Evolutionary conservation across 2,329 filamentous ascomycete species (phyloP).

Genomic region (Phyllosticta citribraziliensis): DNA sequence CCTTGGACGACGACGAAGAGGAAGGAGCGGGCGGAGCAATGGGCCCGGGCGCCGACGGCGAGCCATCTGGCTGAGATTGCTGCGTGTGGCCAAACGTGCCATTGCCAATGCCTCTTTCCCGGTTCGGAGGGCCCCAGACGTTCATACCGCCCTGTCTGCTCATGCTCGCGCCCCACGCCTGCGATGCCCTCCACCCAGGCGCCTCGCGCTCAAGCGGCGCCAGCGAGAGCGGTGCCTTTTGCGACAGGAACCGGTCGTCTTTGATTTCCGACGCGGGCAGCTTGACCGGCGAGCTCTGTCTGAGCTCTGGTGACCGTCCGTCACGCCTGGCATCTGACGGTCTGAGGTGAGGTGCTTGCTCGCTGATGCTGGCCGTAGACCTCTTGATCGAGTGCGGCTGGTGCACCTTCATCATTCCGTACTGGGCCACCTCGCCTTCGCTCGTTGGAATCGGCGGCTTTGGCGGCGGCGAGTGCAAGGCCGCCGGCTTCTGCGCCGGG

Average conservation of each 20-base stretch:
- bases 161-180: constrained; percentile 1
- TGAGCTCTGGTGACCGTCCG: constrained; percentile 3
- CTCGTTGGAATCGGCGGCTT: constrained; percentile 50
- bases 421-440: constrained; percentile 48
- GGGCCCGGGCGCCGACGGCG: constrained; percentile 21
- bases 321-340: constrained; percentile 1
- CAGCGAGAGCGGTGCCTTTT: constrained; percentile 16
- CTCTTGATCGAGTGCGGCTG: constrained; percentile 42
- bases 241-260: not conserved
- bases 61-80: not conserved
- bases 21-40: constrained; percentile 16
- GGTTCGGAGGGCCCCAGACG: constrained; percentile 63
- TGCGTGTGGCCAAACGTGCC: constrained; percentile 59
- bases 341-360: not conserved
- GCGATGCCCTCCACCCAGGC: constrained; percentile 26
- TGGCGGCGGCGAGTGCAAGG: constrained; percentile 36
- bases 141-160: constrained; percentile 30
- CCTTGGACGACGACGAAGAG: not conserved
- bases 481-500: constrained; percentile 20
- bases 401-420: constrained; percentile 54
- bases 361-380: constrained; percentile 7
- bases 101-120: constrained; percentile 63
- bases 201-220: constrained; percentile 34
- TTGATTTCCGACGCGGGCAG: not conserved
- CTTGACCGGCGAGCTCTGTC: constrained; percentile 1